phyloP scores from a whole-genome alignment of 306 rosid species.

The Cyamopsis tetragonoloba region DNA sequence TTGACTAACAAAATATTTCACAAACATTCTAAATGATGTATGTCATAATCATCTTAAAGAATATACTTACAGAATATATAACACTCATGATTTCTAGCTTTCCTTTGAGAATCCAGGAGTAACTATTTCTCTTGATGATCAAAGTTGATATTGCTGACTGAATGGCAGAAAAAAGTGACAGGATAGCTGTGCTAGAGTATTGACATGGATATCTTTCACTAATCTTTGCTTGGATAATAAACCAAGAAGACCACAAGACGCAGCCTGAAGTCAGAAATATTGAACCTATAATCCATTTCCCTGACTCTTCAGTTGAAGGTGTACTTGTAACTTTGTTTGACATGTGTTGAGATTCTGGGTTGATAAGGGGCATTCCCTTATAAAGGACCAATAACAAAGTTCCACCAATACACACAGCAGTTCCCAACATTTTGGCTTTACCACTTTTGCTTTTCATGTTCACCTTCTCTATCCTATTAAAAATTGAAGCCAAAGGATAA shows the following conservation, averaged over 20 bases:
- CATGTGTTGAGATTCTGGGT: conserved; percentile 21
- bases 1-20: neutral
- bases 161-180: conserved; percentile 62
- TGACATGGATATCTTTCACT: conserved; percentile 62
- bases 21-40: neutral
- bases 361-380: conserved; percentile 57
- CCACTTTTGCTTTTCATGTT: conserved; percentile 55
- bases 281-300: conserved; percentile 66
- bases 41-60: neutral
- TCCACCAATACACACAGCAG: conserved; percentile 57
- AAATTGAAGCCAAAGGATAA: conserved; percentile 1
- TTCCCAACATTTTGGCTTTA: conserved; percentile 61
- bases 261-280: conserved; percentile 48
- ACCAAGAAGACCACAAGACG: conserved; percentile 89
- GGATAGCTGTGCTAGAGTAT: conserved; percentile 76
- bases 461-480: conserved; percentile 69
- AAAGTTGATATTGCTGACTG: conserved; percentile 60
- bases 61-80: conserved; percentile 60
- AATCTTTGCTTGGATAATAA: conserved; percentile 70
- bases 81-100: conserved; percentile 55
- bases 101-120: conserved; percentile 58
- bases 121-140: conserved; percentile 41
- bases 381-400: conserved; percentile 57
- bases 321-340: neutral
- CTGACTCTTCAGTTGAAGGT: conserved; percentile 23